Percentiles rank a stretch among this genome's conserved stretches.
These are phyloP conservation scores for Magnolia changhungtana DNA, from an alignment of 164 flowering plant species.

Conservation along the genomic window DNA sequence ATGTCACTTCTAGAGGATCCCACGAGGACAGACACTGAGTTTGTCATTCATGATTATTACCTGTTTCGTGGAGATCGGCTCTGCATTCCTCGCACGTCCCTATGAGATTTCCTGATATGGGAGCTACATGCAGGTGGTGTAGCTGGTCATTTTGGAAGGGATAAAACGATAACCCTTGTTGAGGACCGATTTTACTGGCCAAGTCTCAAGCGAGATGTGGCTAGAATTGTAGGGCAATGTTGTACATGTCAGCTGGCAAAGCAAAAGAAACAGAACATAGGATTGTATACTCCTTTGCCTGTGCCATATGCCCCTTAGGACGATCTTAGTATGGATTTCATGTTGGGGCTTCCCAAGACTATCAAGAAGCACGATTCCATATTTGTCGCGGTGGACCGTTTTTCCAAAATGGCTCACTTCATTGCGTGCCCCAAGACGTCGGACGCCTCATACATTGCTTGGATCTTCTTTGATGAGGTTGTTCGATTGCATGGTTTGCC, in stretches of 20 bases:
- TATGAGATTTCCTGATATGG: too few relatives aligned
- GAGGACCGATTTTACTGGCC: too few relatives aligned
- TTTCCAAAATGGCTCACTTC: slow-evolving; percentile 1
- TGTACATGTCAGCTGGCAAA: not conserved
- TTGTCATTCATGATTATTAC: not conserved
- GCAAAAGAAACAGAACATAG: not conserved
- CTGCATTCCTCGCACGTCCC: not conserved
- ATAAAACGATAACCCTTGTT: too few relatives aligned
- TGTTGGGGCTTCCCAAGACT: not conserved
- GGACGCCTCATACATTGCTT: not conserved
- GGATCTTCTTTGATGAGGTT: not conserved
- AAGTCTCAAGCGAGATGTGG: too few relatives aligned
- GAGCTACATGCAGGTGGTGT: too few relatives aligned
- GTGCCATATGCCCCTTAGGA: not conserved
- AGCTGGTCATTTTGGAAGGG: too few relatives aligned
- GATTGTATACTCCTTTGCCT: not conserved
- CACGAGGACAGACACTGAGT: not conserved
- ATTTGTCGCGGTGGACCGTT: not conserved
- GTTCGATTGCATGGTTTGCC: slow-evolving; percentile 1
- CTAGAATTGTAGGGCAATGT: too few relatives aligned
- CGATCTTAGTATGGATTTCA: not conserved
- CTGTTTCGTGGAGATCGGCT: not conserved
- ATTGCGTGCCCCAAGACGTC: not conserved
- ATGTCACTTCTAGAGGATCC: not conserved
- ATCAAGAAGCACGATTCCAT: not conserved